phyloP scores from a whole-genome alignment of 1,284 basidiomycete species.

The Ustilago loliicola region DNA sequence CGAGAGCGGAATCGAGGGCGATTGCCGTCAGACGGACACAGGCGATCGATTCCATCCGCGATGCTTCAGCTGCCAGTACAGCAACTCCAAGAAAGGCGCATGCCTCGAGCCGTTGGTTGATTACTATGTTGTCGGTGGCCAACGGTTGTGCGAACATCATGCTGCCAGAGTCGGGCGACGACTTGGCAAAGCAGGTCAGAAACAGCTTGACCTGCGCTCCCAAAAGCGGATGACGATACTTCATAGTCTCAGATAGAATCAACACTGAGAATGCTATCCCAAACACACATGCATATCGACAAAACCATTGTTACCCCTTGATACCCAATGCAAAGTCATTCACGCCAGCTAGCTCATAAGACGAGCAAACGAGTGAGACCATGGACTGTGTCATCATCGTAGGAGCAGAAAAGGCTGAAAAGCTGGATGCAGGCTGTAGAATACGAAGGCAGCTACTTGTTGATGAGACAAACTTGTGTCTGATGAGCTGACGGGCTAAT shows the following conservation, averaged over 20 bases:
- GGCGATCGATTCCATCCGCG: constrained; percentile 58
- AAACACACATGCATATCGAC: not conserved
- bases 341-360: not conserved
- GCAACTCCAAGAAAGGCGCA: constrained; percentile 30
- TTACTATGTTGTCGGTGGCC: constrained; percentile 47
- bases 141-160: constrained; percentile 57
- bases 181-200: constrained; percentile 38
- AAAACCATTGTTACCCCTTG: not conserved
- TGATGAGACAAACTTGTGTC: no score
- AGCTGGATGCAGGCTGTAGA: no score
- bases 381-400: no score
- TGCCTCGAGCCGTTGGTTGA: constrained; percentile 41
- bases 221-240: constrained; percentile 57
- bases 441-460: no score
- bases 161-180: constrained; percentile 41
- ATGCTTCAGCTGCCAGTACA: constrained; percentile 60
- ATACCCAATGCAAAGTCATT: not conserved
- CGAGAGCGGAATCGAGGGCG: constrained; percentile 58
- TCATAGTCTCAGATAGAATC: constrained; percentile 23
- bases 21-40: constrained; percentile 60
- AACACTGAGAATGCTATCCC: not conserved
- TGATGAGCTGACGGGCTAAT: no score
- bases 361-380: not conserved
- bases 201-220: constrained; percentile 38
- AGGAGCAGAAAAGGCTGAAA: no score